Conservation (phyloP, 306 rosid species). For the Quercus aquifolioides region DNA sequence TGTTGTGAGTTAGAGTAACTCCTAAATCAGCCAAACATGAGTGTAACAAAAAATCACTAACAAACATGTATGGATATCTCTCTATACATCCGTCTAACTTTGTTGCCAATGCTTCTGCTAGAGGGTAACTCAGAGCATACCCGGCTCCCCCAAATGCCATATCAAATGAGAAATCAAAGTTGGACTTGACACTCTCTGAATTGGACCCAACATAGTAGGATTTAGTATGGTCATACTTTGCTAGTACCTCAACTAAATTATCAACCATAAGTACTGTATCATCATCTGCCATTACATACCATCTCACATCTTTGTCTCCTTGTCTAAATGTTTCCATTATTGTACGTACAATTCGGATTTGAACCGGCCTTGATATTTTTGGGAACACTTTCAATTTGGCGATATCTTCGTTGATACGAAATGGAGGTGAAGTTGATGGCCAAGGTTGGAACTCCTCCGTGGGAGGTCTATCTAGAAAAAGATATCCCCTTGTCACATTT, state of each 20-base stretch:
- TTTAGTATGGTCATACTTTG: constrained; percentile 35
- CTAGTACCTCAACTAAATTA: constrained; percentile 37
- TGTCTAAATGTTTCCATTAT: constrained; percentile 32
- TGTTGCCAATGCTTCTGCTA: constrained; percentile 15
- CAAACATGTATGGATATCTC: constrained; percentile 27
- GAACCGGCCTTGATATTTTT: neutral
- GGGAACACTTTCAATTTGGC: neutral
- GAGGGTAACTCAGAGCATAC: constrained; percentile 48
- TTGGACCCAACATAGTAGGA: constrained; percentile 35
- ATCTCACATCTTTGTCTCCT: constrained; percentile 33
- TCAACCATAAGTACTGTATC: constrained; percentile 40
- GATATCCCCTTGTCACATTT: constrained; percentile 39
- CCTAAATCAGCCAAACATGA: constrained; percentile 46
- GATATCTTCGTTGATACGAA: constrained; percentile 34
- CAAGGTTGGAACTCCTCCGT: constrained; percentile 34
- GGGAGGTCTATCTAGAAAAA: constrained; percentile 42
- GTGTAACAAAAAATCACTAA: constrained; percentile 39
- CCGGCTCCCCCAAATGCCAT: constrained; percentile 61
- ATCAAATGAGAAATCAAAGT: constrained; percentile 29
- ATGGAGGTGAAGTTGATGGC: constrained; percentile 38
- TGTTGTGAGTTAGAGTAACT: constrained; percentile 21
- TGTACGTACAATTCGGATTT: constrained; percentile 27
- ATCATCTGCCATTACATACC: constrained; percentile 56
- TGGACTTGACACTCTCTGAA: constrained; percentile 5
- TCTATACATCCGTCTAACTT: constrained; percentile 36